phyloP scores from a whole-genome alignment of 148 eudicot species.

The Amaranthus hypochondriacus region DNA sequence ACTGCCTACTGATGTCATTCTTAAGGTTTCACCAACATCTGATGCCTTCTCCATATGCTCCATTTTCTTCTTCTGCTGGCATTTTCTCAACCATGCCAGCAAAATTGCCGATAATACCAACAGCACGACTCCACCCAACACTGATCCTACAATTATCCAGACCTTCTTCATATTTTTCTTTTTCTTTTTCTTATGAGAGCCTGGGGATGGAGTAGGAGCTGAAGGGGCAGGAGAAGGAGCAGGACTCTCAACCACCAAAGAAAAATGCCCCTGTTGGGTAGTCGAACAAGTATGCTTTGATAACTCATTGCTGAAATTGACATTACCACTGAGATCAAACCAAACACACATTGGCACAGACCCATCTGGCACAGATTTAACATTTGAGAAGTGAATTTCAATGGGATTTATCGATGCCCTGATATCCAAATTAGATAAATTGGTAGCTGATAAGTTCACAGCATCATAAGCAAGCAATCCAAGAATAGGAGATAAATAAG shows the following conservation, averaged over 20 bases:
- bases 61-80: constrained; percentile 49
- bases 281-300: constrained; percentile 52
- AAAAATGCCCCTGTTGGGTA: constrained; percentile 65
- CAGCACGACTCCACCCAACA: constrained; percentile 59
- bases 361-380: constrained; percentile 41
- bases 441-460: constrained; percentile 45
- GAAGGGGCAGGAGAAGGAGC: constrained; percentile 44
- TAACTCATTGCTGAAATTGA: constrained; percentile 47
- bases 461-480: constrained; percentile 89
- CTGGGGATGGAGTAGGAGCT: constrained; percentile 24
- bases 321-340: constrained; percentile 47
- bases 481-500: constrained; percentile 62
- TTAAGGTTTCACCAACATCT: constrained; percentile 70
- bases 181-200: constrained; percentile 21
- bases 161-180: constrained; percentile 38
- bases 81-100: constrained; percentile 42
- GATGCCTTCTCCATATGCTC: constrained; percentile 75
- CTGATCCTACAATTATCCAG: constrained; percentile 74
- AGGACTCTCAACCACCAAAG: constrained; percentile 52
- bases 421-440: constrained; percentile 48
- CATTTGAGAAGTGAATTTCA: constrained; percentile 42
- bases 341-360: constrained; percentile 47
- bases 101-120: constrained; percentile 49
- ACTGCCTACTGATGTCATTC: constrained; percentile 64
- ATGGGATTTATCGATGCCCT: constrained; percentile 50